Evolutionary conservation across 2,329 filamentous ascomycete genomes (phyloP).

Genomic region (Rutstroemia sp.): DNA sequence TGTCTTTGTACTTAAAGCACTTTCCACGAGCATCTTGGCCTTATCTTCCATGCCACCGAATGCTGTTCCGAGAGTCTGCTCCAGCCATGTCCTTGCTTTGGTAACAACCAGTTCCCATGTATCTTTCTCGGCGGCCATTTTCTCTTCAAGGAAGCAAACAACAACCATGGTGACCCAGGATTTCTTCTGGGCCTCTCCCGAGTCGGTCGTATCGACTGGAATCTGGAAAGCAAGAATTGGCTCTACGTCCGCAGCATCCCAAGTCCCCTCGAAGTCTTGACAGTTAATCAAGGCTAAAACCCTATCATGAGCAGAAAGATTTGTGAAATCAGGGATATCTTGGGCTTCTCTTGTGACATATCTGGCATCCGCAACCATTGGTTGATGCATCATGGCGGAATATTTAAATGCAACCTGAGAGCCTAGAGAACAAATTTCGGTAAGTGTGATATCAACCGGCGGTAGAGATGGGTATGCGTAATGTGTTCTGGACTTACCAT

Average conservation of each 20-base stretch:
- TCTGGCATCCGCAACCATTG: background rate
- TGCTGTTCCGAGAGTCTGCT: background rate
- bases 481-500: too few species aligned
- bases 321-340: background rate
- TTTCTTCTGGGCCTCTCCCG: slow-evolving; percentile 1
- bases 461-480: too few species aligned
- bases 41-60: slow-evolving; percentile 9
- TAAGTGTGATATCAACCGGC: too few species aligned
- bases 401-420: too few species aligned
- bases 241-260: slow-evolving; percentile 28
- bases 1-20: background rate
- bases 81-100: slow-evolving; percentile 49
- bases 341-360: background rate
- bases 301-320: slow-evolving; percentile 12
- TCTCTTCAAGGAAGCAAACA: slow-evolving; percentile 41
- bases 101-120: slow-evolving; percentile 58
- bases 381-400: too few species aligned
- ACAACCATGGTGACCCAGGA: slow-evolving; percentile 28
- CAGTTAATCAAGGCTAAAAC: slow-evolving; percentile 42
- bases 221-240: slow-evolving; percentile 12
- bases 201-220: slow-evolving; percentile 1
- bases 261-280: slow-evolving; percentile 50
- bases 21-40: slow-evolving; percentile 4
- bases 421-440: too few species aligned
- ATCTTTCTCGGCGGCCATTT: slow-evolving; percentile 39